These are phyloP conservation scores for Fagopyrum tataricum DNA, from an alignment of 148 eudicot species.

Conservation along the genomic window DNA sequence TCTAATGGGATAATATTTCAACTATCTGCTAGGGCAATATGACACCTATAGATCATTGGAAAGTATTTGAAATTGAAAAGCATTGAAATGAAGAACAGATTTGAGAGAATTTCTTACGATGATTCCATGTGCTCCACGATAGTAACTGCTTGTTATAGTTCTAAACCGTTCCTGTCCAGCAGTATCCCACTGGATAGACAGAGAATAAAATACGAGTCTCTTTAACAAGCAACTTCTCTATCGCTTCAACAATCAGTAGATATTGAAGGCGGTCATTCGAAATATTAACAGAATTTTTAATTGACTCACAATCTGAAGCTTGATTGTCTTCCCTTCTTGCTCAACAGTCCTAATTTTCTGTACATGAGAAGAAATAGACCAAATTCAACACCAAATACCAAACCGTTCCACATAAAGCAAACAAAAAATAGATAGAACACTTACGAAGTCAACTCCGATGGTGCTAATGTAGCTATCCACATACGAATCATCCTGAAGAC, in stretches of 20 bases:
- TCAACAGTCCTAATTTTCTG: constrained; percentile 94
- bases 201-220: constrained; percentile 9
- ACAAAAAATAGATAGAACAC: constrained; percentile 16
- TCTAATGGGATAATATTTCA: neutral
- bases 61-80: constrained; percentile 2
- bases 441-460: constrained; percentile 87
- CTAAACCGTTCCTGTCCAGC: constrained; percentile 98
- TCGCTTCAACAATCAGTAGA: neutral
- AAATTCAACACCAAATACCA: neutral
- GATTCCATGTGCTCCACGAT: constrained; percentile 96
- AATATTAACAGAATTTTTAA: neutral
- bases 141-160: constrained; percentile 96
- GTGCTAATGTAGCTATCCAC: constrained; percentile 92
- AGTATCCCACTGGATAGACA: constrained; percentile 74
- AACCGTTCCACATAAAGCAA: neutral
- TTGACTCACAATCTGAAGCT: constrained; percentile 82
- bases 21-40: neutral
- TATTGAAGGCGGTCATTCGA: neutral
- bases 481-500: constrained; percentile 65
- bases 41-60: neutral
- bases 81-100: neutral
- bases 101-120: constrained; percentile 45
- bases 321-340: constrained; percentile 78
- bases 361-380: constrained; percentile 10
- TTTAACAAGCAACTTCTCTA: neutral